A percentile compares a stretch with the other conserved stretches of the same genome.
These are phyloP conservation scores for Torulaspora maleeae DNA, from an alignment of 805 yeast genomes.

Conservation along the genomic window DNA sequence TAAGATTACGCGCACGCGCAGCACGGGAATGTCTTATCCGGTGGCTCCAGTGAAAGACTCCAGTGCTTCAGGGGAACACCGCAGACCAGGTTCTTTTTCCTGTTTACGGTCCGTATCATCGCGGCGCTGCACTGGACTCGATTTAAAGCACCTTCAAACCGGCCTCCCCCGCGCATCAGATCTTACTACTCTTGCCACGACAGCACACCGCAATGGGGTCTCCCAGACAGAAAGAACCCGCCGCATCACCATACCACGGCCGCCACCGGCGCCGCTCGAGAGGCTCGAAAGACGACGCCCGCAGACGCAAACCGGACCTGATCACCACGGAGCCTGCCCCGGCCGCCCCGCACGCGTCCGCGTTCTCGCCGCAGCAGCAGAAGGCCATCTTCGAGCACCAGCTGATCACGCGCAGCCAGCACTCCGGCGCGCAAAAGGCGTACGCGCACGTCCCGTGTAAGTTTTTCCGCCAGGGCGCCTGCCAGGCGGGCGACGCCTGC, in stretches of 20 bases:
- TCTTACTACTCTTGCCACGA: neutral
- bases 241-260: neutral
- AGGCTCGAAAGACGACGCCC: neutral
- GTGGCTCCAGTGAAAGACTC: no score
- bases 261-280: neutral
- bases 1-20: no score
- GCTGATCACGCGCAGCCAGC: constrained; percentile 27
- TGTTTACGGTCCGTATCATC: no score
- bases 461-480: constrained; percentile 84
- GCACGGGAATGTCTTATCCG: no score
- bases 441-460: constrained; percentile 91
- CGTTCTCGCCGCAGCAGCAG: constrained; percentile 27
- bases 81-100: no score
- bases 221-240: neutral
- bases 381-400: constrained; percentile 27
- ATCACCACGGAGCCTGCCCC: constrained; percentile 2
- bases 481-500: constrained; percentile 91
- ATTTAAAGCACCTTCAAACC: no score
- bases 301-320: neutral
- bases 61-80: no score
- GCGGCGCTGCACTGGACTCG: no score
- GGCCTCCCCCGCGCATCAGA: no score
- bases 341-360: neutral
- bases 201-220: constrained; percentile 1
- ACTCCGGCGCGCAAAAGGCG: constrained; percentile 19